Evolutionary conservation across 2,329 filamentous ascomycete genomes (phyloP).

Genomic region (Bipolaris cookei): DNA sequence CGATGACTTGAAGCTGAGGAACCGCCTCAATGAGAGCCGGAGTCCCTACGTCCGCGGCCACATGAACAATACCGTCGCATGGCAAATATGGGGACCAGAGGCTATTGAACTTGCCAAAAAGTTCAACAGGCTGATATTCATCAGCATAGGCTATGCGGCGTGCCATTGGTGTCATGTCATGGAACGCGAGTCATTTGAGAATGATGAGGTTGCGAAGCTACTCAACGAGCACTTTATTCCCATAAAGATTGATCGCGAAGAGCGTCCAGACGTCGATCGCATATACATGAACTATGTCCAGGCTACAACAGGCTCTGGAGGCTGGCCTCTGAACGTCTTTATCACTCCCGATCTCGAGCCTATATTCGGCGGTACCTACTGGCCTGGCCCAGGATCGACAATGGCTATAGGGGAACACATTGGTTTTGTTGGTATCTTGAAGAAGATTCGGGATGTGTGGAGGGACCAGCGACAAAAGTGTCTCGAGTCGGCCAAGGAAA

Average conservation of each 20-base stretch:
- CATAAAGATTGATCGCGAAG: constrained; percentile 90
- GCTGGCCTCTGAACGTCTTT: constrained; percentile 97
- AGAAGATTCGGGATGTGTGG: constrained; percentile 79
- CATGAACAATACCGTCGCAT: constrained; percentile 81
- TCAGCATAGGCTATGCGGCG: constrained; percentile 93
- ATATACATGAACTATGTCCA: constrained; percentile 99
- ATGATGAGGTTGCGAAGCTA: constrained; percentile 77
- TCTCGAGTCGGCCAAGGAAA: constrained; percentile 81
- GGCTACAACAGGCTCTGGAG: constrained; percentile 85
- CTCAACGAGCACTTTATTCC: constrained; percentile 90
- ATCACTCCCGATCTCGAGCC: constrained; percentile 91
- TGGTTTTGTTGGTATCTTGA: constrained; percentile 82
- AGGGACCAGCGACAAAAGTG: constrained; percentile 82
- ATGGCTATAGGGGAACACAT: constrained; percentile 61
- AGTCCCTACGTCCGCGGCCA: constrained; percentile 76
- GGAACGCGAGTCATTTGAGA: constrained; percentile 88
- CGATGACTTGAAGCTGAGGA: constrained; percentile 54
- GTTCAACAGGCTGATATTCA: constrained; percentile 87
- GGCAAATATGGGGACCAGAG: constrained; percentile 86
- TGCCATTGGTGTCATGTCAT: constrained; percentile 95
- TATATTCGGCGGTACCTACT: constrained; percentile 95
- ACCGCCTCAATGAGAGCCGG: constrained; percentile 65
- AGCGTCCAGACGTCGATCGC: constrained; percentile 89
- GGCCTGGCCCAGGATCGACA: constrained; percentile 77
- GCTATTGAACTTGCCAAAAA: constrained; percentile 76